A percentile compares a stretch with the other conserved stretches of the same genome.
Evolutionary conservation across 495 filamentous ascomycete genomes (phyloP).

Genomic region (Copromyces sp.): DNA sequence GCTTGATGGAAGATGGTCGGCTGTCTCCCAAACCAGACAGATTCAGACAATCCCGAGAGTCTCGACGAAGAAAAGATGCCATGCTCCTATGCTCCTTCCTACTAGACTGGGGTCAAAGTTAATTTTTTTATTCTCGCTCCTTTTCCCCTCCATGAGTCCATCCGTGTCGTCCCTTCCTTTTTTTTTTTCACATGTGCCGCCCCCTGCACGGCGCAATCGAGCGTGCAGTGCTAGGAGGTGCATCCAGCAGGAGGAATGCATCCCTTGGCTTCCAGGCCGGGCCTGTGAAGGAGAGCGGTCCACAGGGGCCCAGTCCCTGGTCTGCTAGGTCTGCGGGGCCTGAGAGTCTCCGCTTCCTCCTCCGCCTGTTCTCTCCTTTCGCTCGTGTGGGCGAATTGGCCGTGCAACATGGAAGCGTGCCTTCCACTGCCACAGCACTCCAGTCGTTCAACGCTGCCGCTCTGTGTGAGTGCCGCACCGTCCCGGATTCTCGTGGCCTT

Average conservation of each 20-base stretch:
- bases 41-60: background rate
- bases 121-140: background rate
- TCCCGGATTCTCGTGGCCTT: background rate
- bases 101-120: background rate
- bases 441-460: background rate
- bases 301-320: background rate
- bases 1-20: background rate
- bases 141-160: background rate
- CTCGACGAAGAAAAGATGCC: background rate
- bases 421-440: background rate
- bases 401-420: background rate
- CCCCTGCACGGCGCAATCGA: background rate
- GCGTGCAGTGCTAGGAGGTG: background rate
- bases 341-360: constrained; percentile 13
- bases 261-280: background rate
- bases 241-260: background rate
- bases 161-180: background rate
- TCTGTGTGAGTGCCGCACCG: background rate
- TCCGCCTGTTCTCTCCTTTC: background rate
- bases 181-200: background rate
- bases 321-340: constrained; percentile 9
- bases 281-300: background rate
- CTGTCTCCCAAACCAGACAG: background rate
- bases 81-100: background rate
- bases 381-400: background rate